Base-by-base conservation (phyloP, 1,284 basidiomycete genomes). In the Tilletia caries region DNA sequence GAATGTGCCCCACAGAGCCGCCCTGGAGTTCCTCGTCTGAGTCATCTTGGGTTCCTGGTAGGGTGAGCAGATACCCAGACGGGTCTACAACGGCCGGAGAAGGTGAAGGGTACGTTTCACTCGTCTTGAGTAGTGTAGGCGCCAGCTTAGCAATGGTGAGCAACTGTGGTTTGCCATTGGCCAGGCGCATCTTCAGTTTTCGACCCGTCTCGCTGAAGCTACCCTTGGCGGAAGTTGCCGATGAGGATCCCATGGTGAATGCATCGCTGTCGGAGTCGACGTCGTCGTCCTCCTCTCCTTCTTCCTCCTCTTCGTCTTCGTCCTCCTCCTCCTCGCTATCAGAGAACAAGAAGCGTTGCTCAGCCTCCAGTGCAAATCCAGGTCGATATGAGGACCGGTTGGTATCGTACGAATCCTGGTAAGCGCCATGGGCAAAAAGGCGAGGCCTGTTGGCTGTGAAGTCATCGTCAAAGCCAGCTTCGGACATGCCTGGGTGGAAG, bases 91-190 rank as follows among this genome's bases (percentile, higher is more conserved):
- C 87, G 23, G 84, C 84, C 1, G 87, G 85, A n/a, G 78, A 81
- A 2, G 84, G 83, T 13, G 84, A 78, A 2, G 84, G 84, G 72
- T 85, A 83, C 5, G 79, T 68, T 25, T 86, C 85, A 62, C 84
- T 82, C 3, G 91, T 92, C 86, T 98, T 98, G 76, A 98, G 87
- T 60, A 92, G 88, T 0, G 95, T 95, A 0, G 95, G 95, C 0
- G 94, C 91, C 73, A 98, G 95, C 62, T 93, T 91, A 15, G 93
- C 94, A 73, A 98, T 98, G 4, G 93, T 95, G 72, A 71, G 70
- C 37, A 67, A 73, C n/a, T 71, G 71, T 23, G 74, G 69, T 46
- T 69, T 67, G 0, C 71, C 70, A 44, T 50, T 50, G 27, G 67
- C 62, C 69, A 72, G 73, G 37, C 70, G 10, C 18, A 33, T 29